Evolutionary conservation across 2,329 filamentous ascomycete genomes (phyloP).

Genomic region (Nemania serpens): DNA sequence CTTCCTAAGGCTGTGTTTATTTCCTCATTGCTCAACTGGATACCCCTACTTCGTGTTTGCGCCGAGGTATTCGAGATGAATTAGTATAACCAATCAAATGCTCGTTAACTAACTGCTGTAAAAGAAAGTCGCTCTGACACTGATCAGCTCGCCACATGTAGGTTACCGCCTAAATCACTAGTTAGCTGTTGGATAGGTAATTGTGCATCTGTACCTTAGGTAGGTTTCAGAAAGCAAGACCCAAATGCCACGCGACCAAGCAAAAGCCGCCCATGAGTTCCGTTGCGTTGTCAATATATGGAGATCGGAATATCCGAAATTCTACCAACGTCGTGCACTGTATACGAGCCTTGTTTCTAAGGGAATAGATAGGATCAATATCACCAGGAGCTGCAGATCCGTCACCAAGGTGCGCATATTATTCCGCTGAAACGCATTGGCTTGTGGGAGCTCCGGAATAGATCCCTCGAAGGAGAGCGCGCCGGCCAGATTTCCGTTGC

Average conservation of each 20-base stretch:
- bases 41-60: too few relatives aligned
- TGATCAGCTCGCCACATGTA: too few relatives aligned
- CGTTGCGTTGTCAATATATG: not conserved
- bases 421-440: conserved; percentile 9
- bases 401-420: not conserved
- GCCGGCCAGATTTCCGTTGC: not conserved
- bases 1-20: too few relatives aligned
- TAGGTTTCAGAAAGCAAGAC: not conserved
- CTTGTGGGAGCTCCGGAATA: not conserved
- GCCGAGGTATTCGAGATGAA: too few relatives aligned
- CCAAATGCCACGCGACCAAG: not conserved
- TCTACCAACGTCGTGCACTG: not conserved
- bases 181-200: too few relatives aligned
- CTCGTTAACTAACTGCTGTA: too few relatives aligned
- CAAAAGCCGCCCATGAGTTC: not conserved
- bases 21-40: too few relatives aligned
- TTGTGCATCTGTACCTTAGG: too few relatives aligned
- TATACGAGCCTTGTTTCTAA: not conserved
- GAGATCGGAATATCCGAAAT: not conserved
- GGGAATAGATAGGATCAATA: not conserved
- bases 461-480: too few relatives aligned
- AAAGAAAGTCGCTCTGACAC: too few relatives aligned
- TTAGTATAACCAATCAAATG: too few relatives aligned
- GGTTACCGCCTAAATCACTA: too few relatives aligned
- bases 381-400: not conserved